phyloP scores from a whole-genome alignment of 2,329 filamentous ascomycete genomes.

The Ambrosiella cleistominuta region DNA sequence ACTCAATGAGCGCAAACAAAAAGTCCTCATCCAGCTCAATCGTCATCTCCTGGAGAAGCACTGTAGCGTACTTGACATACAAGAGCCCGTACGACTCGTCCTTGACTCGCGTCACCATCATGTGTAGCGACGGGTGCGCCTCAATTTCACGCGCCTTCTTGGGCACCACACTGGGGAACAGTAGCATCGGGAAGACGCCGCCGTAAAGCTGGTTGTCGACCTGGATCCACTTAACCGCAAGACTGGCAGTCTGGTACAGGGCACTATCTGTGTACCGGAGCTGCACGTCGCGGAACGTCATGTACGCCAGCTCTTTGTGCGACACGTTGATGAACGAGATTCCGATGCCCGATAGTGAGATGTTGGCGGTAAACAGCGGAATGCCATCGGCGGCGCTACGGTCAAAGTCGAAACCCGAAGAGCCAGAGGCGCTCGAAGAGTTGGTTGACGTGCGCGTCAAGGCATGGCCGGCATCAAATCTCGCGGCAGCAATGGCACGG shows the following conservation, averaged over 20 bases:
- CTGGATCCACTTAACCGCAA: constrained; percentile 96
- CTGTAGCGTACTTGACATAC: constrained; percentile 94
- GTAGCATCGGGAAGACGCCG: constrained; percentile 89
- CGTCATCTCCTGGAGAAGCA: constrained; percentile 94
- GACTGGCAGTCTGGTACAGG: constrained; percentile 76
- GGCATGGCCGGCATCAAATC: neutral
- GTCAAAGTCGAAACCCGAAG: constrained; percentile 65
- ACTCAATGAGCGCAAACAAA: constrained; percentile 88
- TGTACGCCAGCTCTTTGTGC: constrained; percentile 76
- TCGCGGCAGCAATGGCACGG: neutral
- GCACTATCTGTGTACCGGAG: constrained; percentile 86
- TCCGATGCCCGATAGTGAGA: constrained; percentile 78
- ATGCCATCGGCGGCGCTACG: constrained; percentile 34
- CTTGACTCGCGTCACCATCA: constrained; percentile 84
- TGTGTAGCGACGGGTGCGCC: constrained; percentile 83
- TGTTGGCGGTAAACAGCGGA: constrained; percentile 64
- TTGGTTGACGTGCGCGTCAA: neutral
- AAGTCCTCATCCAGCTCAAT: constrained; percentile 96
- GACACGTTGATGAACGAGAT: constrained; percentile 88
- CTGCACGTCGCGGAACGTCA: constrained; percentile 82
- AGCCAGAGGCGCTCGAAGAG: neutral
- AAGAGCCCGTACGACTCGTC: constrained; percentile 95
- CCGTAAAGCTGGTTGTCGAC: constrained; percentile 98
- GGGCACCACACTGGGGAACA: constrained; percentile 94
- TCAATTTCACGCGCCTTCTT: constrained; percentile 96